Percentiles rank a stretch among this genome's conserved stretches.
phyloP scores from a whole-genome alignment of 768 basidiomycete genomes.

The Cystoderma amianthinum region DNA sequence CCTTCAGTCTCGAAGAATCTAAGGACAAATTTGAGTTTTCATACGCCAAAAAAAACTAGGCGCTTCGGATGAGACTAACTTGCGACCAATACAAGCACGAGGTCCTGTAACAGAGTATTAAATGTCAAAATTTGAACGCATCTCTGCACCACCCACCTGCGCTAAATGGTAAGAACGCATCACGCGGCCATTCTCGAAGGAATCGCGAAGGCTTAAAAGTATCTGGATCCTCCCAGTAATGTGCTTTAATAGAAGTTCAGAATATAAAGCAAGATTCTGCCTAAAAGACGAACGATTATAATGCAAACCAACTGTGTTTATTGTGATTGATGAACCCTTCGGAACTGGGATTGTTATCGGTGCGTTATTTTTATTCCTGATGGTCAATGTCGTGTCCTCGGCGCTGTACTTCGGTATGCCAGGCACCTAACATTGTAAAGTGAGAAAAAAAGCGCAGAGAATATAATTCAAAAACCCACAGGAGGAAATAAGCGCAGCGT shows the following conservation, averaged over 20 bases:
- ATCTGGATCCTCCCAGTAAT: no score
- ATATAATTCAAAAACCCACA: constrained; percentile 19
- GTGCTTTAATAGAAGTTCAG: neutral
- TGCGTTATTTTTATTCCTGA: constrained; percentile 28
- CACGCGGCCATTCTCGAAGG: no score
- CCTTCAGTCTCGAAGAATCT: constrained; percentile 37
- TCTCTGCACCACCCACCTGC: no score
- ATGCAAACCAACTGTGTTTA: constrained; percentile 35
- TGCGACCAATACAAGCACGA: constrained; percentile 32
- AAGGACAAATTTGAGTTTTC: no score
- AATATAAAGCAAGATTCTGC: neutral
- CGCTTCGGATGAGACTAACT: no score
- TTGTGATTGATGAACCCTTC: constrained; percentile 27
- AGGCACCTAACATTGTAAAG: constrained; percentile 19
- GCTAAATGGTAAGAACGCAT: no score
- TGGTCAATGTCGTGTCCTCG: constrained; percentile 37
- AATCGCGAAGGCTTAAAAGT: no score
- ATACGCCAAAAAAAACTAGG: no score
- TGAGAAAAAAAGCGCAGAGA: neutral
- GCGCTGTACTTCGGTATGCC: constrained; percentile 35
- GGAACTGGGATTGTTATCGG: constrained; percentile 32
- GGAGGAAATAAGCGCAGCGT: constrained; percentile 40
- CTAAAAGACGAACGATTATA: constrained; percentile 36
- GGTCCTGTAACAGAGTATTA: no score
- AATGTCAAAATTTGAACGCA: no score